Conservation (phyloP, 805 yeast species). For the Wickerhamomyces bovis region DNA sequence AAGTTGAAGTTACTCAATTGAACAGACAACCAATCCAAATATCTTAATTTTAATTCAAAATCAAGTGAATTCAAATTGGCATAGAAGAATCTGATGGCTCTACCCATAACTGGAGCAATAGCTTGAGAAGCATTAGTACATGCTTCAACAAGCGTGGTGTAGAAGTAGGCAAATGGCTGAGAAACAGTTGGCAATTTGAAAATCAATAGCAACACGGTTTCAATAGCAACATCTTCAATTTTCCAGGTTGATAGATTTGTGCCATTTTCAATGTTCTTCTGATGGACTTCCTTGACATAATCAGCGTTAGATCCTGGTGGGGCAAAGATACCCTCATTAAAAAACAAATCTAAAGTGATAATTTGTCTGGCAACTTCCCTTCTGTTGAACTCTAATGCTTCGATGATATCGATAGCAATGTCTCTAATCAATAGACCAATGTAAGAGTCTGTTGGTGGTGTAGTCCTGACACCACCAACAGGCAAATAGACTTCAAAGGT, state of each 20-base stretch:
- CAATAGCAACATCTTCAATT: conserved; percentile 84
- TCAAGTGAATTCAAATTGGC: conserved; percentile 61
- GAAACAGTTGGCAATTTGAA: conserved; percentile 66
- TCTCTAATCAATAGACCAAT: conserved; percentile 68
- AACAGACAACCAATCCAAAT: conserved; percentile 85
- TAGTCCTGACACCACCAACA: conserved; percentile 55
- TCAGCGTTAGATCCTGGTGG: conserved; percentile 76
- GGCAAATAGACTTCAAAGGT: conserved; percentile 55
- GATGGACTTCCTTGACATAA: conserved; percentile 42
- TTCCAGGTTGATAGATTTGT: conserved; percentile 65
- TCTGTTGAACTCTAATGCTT: conserved; percentile 83
- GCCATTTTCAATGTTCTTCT: conserved; percentile 31
- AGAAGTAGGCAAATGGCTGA: conserved; percentile 71
- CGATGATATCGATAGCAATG: conserved; percentile 64
- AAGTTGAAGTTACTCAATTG: conserved; percentile 92
- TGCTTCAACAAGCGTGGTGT: conserved; percentile 78
- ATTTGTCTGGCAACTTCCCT: conserved; percentile 81
- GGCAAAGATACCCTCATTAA: conserved; percentile 59
- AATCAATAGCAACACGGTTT: conserved; percentile 70
- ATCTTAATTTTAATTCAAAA: conserved; percentile 66
- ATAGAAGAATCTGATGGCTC: conserved; percentile 82
- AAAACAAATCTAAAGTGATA: conserved; percentile 65
- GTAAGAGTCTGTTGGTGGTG: conserved; percentile 46
- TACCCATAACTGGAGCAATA: conserved; percentile 91
- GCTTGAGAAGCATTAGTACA: conserved; percentile 77